Base-by-base conservation (phyloP, 192 early-diverging fungal species). In the Oehlia diaphana region DNA sequence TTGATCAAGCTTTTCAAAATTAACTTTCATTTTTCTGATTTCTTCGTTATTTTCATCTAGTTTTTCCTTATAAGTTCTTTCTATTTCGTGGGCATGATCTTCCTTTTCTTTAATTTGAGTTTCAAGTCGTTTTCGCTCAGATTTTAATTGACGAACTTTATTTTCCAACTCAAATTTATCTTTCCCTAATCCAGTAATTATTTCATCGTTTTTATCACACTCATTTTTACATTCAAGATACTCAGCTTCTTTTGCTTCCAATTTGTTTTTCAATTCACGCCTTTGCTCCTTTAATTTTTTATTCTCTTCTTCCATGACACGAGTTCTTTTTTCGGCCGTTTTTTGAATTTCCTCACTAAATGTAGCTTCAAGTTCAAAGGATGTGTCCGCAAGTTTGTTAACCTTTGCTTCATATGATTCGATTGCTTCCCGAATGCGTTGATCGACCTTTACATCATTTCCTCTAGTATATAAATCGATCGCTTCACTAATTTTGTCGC, bases 341-440 rank as follows among this genome's bases (percentile, higher is more conserved):
- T 28, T 67, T 67, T 67, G 26, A 19, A 67, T 67, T 67, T 67
- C 65, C 6, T 67, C 65, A 13, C 3, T 28, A 31, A 67, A 67
- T 67, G 33, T 13, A 13, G 26, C 12, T 67, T 67, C 65, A 67
- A 67, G 65, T 67, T 67, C 65, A 33, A 28, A 67, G 33, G 65
- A 67, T 4, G 65, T 19, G 16, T 67, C 65, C 33, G 26, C 65
- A 13, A 67, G 31, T 67, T 67, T 67, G 16, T 67, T 67, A 13
- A 67, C 31, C 8, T 31, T 28, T 16, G 33, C 65, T 67, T 67
- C 65, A 14, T 67, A 67, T 31, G 12, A 33, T 33, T 67, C 28
- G 1, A 67, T 33, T 7, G 65, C 31, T 31, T 67, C 65, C 16
- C 14, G 65, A 67, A 67, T 67, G 7, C 65, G 26, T 31, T 66